Conservation (phyloP, 352 stramenopile genomes). For the Aphanomyces cochlioides region DNA sequence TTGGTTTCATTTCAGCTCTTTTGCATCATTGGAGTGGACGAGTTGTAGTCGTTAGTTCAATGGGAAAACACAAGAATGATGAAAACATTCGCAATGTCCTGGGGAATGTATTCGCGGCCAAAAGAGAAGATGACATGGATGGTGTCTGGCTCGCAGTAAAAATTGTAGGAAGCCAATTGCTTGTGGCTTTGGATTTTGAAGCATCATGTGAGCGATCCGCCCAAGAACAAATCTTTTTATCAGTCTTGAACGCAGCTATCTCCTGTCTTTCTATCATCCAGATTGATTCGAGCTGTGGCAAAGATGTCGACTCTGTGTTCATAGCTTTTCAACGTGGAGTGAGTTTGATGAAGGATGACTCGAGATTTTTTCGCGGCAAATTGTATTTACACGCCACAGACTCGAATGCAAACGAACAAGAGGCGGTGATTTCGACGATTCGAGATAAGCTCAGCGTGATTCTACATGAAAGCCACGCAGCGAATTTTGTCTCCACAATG, state of each 20-base stretch:
- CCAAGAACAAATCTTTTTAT: constrained; percentile 74
- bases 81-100: constrained; percentile 58
- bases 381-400: constrained; percentile 75
- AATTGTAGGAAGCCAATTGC: constrained; percentile 23
- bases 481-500: constrained; percentile 65
- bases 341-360: constrained; percentile 55
- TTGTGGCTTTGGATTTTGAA: constrained; percentile 80
- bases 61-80: constrained; percentile 62
- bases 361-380: constrained; percentile 49
- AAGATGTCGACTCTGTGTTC: constrained; percentile 68
- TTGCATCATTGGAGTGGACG: constrained; percentile 28
- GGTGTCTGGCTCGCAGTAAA: constrained; percentile 22
- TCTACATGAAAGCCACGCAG: constrained; percentile 42
- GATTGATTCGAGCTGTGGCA: constrained; percentile 76
- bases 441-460: constrained; percentile 44
- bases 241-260: constrained; percentile 62
- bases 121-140: not conserved
- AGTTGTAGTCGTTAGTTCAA: constrained; percentile 39
- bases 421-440: constrained; percentile 50
- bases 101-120: not conserved
- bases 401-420: constrained; percentile 58
- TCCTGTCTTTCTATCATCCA: constrained; percentile 78
- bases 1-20: constrained; percentile 25
- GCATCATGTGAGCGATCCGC: constrained; percentile 69
- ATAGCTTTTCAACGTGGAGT: constrained; percentile 61